Evolutionary conservation across 306 rosid species (phyloP), one percentile per base, ranked within the genome.

Genomic region (Herpetospermum pedunculosum): DNA sequence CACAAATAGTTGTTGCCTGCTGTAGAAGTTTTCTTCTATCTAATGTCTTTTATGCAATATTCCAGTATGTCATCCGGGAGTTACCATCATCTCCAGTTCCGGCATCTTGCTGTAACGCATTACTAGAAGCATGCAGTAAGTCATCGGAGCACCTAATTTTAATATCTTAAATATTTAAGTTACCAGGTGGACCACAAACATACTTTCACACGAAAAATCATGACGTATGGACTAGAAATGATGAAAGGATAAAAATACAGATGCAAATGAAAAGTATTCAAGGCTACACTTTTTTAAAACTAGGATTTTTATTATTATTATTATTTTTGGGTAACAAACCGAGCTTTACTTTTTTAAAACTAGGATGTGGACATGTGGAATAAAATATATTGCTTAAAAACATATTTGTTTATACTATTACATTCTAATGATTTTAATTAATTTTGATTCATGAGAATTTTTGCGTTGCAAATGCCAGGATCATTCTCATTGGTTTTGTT

Each of bases 21-120:
- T 50, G 62, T 53, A 23, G 38, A 71, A 52, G 49, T 72, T 53
- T 75, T 76, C 75, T 74, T 43, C 35, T 55, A 11, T 69, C 71
- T 77, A 62, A 63, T 77, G 49, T 69, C 54, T 70, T 65, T 79
- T 43, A 13, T 77, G 57, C 64, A 50, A 74, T 68, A 74, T 55
- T 83, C 49, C 85, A 95, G 99, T 83, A 89, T 76, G 89, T 92
- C 54, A 74, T 95, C 77, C 92, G 99, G 44, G 96, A 82, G 83
- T 85, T 95, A 88, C 97, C 97, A 30, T 95, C 99, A 72, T 88
- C 97, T 84, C 99, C 97, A 0, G 93, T 95, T 57, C 99, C 99
- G 19, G 99, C 97, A 77, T 95, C 99, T 80, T 95, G 99, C 82
- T 95, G 99, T 78, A 89, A 89, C 32, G 99, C 99, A 60, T 88